Percentiles rank a stretch among this genome's conserved stretches.
These are phyloP conservation scores for Rhynchospora tenuis DNA, from an alignment of 176 grass and related monocot species.

Conservation along the genomic window DNA sequence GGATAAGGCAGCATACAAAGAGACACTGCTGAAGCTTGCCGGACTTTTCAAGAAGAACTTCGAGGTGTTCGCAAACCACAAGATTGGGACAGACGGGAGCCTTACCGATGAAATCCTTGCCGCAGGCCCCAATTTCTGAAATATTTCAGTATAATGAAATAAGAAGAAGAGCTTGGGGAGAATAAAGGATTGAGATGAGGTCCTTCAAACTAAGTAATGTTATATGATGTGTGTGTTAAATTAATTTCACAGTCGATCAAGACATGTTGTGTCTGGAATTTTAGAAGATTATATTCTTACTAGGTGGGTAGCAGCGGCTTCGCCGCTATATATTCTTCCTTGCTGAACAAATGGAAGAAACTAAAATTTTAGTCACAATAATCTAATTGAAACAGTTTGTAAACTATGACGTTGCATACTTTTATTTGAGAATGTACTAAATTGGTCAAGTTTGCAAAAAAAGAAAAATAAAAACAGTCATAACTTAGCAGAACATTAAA, in stretches of 20 bases:
- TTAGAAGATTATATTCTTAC: not conserved
- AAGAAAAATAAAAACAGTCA: not conserved
- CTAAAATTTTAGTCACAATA: no score
- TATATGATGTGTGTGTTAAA: not conserved
- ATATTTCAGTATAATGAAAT: constrained; percentile 6
- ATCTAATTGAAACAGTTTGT: not conserved
- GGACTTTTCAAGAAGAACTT: constrained; percentile 97
- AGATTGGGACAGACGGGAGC: constrained; percentile 58
- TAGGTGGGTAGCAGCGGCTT: no score
- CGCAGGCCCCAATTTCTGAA: constrained; percentile 85
- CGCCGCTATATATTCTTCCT: no score
- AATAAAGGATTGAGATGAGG: constrained; percentile 37
- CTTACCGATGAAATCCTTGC: constrained; percentile 92
- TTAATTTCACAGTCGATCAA: not conserved
- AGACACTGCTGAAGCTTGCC: constrained; percentile 80
- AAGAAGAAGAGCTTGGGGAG: constrained; percentile 3
- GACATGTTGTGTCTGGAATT: not conserved
- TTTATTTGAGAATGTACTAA: not conserved
- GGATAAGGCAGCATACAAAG: constrained; percentile 68
- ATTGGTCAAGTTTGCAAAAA: not conserved
- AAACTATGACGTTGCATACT: not conserved
- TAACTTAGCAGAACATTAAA: not conserved
- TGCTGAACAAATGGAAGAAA: no score
- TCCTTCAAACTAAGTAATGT: not conserved
- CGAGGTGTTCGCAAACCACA: constrained; percentile 87